Conservation (phyloP, 2,329 filamentous ascomycete species). For the Cadophora sp. region DNA sequence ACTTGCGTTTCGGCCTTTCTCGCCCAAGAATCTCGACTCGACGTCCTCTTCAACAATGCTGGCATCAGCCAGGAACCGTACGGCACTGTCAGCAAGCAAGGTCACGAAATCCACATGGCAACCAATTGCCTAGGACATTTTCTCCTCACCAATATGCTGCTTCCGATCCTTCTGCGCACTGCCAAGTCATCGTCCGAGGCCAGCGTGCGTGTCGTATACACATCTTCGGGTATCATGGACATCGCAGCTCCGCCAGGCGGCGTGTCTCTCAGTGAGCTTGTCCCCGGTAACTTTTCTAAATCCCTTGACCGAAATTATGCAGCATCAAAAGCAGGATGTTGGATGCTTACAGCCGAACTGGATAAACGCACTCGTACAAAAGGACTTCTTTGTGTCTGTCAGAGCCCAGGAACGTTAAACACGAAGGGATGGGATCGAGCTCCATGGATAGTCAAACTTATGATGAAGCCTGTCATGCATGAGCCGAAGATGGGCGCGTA, state of each 20-base stretch:
- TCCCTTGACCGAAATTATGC: constrained; percentile 27
- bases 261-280: constrained; percentile 25
- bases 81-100: constrained; percentile 40
- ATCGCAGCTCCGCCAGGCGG: constrained; percentile 23
- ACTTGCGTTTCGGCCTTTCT: constrained; percentile 45
- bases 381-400: constrained; percentile 28
- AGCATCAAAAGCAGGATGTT: constrained; percentile 32
- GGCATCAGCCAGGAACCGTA: constrained; percentile 44
- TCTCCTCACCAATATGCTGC: constrained; percentile 46
- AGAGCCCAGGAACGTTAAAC: constrained; percentile 31
- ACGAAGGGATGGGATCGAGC: constrained; percentile 23
- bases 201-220: constrained; percentile 32
- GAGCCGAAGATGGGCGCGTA: constrained; percentile 34
- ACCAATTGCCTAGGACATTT: constrained; percentile 47
- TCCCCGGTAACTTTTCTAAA: constrained; percentile 6
- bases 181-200: constrained; percentile 16
- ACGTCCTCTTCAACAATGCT: constrained; percentile 50
- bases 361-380: constrained; percentile 14
- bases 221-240: constrained; percentile 32
- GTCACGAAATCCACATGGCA: constrained; percentile 46
- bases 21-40: constrained; percentile 44
- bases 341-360: constrained; percentile 31
- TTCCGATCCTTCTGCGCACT: constrained; percentile 28
- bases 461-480: constrained; percentile 27
- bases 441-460: constrained; percentile 3